phyloP scores from a whole-genome alignment of 768 basidiomycete genomes.

The Naganishia vishniacii region DNA sequence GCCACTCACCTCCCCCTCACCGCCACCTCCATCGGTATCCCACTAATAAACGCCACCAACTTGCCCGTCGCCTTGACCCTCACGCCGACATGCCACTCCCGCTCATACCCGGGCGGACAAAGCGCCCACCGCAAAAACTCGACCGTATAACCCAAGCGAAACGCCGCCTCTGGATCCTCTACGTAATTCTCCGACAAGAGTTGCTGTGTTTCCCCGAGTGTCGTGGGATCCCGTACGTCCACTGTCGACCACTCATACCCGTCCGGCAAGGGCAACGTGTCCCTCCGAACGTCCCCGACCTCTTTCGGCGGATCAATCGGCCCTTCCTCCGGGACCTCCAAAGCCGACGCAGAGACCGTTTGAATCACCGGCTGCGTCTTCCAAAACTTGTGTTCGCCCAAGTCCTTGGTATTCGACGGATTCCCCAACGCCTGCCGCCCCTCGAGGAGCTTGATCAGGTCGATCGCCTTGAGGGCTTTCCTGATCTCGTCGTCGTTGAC shows the following conservation, averaged over 20 bases:
- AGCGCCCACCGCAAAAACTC: conserved; percentile 95
- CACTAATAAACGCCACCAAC: conserved; percentile 93
- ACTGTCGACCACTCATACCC: conserved; percentile 87
- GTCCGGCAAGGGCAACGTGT: conserved; percentile 78
- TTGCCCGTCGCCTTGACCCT: conserved; percentile 84
- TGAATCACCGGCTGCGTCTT: conserved; percentile 95
- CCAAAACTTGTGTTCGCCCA: conserved; percentile 98
- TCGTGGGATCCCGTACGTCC: conserved; percentile 72
- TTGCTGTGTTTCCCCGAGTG: conserved; percentile 83
- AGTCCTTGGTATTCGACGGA: conserved; percentile 64
- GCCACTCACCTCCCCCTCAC: conserved; percentile 70
- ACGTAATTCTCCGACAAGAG: conserved; percentile 90
- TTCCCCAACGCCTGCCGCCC: conserved; percentile 74
- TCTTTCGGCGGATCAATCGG: conserved; percentile 78
- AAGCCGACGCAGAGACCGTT: conserved; percentile 28
- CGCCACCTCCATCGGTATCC: conserved; percentile 78
- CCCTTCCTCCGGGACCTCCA: conserved; percentile 55
- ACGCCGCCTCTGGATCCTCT: conserved; percentile 91
- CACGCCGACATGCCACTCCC: conserved; percentile 95
- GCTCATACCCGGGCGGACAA: conserved; percentile 83
- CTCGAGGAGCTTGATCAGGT: conserved; percentile 76
- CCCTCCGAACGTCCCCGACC: conserved; percentile 72
- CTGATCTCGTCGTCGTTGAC: conserved; percentile 56
- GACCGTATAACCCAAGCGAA: conserved; percentile 90
- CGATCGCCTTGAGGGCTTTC: conserved; percentile 67